Percentiles rank a stretch among this genome's conserved stretches.
phyloP scores from a whole-genome alignment of 2,329 filamentous ascomycete genomes.

The Calonectria pseudoreteaudii region DNA sequence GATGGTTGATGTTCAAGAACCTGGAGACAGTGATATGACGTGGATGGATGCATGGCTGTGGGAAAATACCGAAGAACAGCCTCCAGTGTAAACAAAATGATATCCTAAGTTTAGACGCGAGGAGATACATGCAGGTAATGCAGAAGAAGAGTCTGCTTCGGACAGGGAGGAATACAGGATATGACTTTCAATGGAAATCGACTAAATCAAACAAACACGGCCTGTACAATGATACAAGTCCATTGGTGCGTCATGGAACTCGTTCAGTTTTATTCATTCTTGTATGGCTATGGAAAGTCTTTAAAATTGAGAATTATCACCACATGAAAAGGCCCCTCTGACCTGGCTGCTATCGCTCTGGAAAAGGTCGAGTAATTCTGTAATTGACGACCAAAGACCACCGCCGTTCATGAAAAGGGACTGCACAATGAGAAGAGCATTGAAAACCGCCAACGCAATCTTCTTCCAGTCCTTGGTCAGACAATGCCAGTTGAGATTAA shows the following conservation, averaged over 20 bases:
- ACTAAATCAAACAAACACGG: background rate
- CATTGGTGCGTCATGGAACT: background rate
- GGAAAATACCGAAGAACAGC: constrained; percentile 3
- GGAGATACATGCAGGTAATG: too few species aligned
- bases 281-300: background rate
- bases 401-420: constrained; percentile 50
- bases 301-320: constrained; percentile 47
- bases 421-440: constrained; percentile 45
- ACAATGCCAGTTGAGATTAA: constrained; percentile 46
- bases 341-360: constrained; percentile 37
- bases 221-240: background rate
- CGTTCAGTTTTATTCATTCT: background rate
- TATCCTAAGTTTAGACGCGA: background rate
- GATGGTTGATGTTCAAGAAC: constrained; percentile 13
- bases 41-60: constrained; percentile 24
- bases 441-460: constrained; percentile 34
- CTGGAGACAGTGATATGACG: constrained; percentile 5
- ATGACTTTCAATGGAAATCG: background rate
- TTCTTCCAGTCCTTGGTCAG: constrained; percentile 38
- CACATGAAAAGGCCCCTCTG: constrained; percentile 47
- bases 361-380: constrained; percentile 45
- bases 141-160: background rate
- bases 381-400: constrained; percentile 49
- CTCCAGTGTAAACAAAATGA: background rate
- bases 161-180: background rate